Evolutionary conservation across 2,329 filamentous ascomycete genomes (phyloP), one percentile per base, ranked within the genome.

Genomic region (Aspergillus sp.): DNA sequence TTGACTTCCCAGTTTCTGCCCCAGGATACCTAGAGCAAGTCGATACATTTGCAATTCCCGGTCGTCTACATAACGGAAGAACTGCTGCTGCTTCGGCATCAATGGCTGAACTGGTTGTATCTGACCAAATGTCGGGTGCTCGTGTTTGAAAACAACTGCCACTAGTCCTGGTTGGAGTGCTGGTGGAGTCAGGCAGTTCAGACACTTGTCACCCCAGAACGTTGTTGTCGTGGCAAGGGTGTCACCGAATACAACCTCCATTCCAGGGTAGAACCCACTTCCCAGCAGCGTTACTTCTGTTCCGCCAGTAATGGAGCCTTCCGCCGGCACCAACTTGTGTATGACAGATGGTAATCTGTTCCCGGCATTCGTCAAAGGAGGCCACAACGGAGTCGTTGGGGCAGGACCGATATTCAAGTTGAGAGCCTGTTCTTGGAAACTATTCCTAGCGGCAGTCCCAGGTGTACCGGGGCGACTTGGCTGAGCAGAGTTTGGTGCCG

Each of bases 241-340:
- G 48, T 85, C 81, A 13, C 90, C 90, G 63, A 96, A 96, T 66
- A 90, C 86, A 43, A 95, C 87, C 49, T 90, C 86, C 49, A 94
- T 76, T 1, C 82, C 82, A 66, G 86, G 84, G 51, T 82, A 84
- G 62, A 95, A 95, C 10, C 84, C 82, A 51, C 83, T 86, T 12
- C 90, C 90, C 7, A 95, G 73, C 44, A 93, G 79, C 0, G 88
- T 91, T 3, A 95, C 88, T 63, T 96, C 90, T 41, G 88, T 90
- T 34, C 90, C 90, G 46, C 90, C 90, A 31, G 81, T 81, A 46
- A 83, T 87, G 6, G 90, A 87, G 0, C 90, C 90, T 64, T 94
- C 87, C 28, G 78, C 78, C 0, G 90, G 90, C 31, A 93, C 88
- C 48, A 95, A 77, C 62, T 90, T 91, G 61, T 88, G 84, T 19